Evolutionary conservation across 129 eudicot species (phyloP).

Genomic region (Rutidosis leptorrhynchoides): DNA sequence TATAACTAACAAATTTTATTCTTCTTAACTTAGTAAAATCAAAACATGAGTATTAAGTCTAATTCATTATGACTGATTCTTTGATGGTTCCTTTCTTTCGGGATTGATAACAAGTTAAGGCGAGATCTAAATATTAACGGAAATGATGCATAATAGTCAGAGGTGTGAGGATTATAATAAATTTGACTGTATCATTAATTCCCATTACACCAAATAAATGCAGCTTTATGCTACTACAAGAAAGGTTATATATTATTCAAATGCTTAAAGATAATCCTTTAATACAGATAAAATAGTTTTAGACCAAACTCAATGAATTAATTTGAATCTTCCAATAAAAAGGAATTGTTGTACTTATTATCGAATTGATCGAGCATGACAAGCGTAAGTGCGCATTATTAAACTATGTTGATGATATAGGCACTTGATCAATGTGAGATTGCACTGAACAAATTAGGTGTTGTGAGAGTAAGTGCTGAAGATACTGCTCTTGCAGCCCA

Average conservation of each 20-base stretch:
- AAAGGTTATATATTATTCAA: not conserved
- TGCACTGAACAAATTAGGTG: constrained; percentile 53
- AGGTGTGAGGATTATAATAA: not conserved
- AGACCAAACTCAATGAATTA: not conserved
- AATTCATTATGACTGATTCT: not conserved
- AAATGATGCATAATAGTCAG: not conserved
- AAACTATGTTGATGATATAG: constrained; percentile 28
- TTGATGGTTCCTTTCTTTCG: not conserved
- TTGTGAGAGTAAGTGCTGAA: constrained; percentile 51
- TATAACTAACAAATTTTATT: not conserved
- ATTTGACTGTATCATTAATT: not conserved
- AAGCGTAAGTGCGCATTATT: not conserved
- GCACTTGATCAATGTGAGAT: constrained; percentile 79
- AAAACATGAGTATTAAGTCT: too few species aligned
- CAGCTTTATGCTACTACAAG: not conserved
- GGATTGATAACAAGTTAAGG: not conserved
- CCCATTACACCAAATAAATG: not conserved
- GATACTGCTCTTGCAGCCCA: constrained; percentile 91
- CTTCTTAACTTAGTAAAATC: constrained; percentile 5
- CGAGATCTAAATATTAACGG: not conserved
- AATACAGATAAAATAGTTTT: not conserved
- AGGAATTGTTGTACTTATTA: not conserved
- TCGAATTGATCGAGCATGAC: not conserved
- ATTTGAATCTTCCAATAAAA: not conserved
- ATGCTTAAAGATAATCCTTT: not conserved